Evolutionary conservation across 2,329 filamentous ascomycete genomes (phyloP), one percentile per base, ranked within the genome.

Genomic region (Stagonosporopsis cucurbitacearum): DNA sequence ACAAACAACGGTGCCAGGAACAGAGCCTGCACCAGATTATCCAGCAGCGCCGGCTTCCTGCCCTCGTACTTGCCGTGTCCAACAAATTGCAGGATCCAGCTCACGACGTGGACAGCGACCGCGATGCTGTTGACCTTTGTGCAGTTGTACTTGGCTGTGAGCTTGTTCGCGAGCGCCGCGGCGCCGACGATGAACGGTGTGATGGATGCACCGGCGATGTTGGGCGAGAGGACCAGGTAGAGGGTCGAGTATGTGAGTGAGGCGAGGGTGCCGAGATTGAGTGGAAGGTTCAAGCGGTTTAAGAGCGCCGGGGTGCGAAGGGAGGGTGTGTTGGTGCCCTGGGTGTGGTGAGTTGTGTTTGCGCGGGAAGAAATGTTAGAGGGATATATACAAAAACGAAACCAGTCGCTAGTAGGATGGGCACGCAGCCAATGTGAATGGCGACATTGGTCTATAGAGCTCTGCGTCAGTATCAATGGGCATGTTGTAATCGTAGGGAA

Each of bases 1-100:
- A 98, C 94, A 69, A 98, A 99, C 70, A 99, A 86, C 25, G 95
- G 95, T 1, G 94, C 95, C 32, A 98, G 81, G 70, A 98, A 93
- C 62, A 98, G 76, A 35, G 95, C 93, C 78, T 98, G 95, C 47
- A 95, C 82, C 39, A 98, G 77, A 70, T 96, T 98, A 77, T 97
- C 93, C 52, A 98, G 78, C 65, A 97, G 78, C 12, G 93, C 94
- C 4, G 94, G 94, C 6, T 92, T 91, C 50, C 94, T 85, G 7
- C 90, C 87, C 77, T 98, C 95, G 65, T 90, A 98, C 48, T 84
- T 86, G 26, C 92, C 93, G 70, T 99, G 95, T 17, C 95, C 95
- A 37, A 97, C 69, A 71, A 99, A 96, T 74, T 99, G 94, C 46
- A 88, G 79, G 53, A 96, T 80, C 95, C 95, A 99, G 57, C 86